Evolutionary conservation across 192 early-diverging fungal genomes (phyloP).

Genomic region (Dispira simplex): DNA sequence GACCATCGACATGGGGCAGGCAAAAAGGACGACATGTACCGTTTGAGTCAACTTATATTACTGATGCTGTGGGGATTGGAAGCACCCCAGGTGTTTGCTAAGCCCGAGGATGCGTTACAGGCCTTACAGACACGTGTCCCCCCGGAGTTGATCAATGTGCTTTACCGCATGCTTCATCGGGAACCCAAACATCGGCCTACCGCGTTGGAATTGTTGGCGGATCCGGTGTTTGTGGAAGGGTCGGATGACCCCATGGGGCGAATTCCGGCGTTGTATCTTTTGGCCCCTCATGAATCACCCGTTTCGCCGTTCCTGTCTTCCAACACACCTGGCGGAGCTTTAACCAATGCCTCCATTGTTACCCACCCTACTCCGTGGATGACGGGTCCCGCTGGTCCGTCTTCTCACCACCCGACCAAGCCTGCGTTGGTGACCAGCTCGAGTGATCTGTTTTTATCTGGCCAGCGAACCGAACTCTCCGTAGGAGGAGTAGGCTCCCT

Average conservation of each 20-base stretch:
- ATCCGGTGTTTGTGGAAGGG: conserved; percentile 48
- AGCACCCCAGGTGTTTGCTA: conserved; percentile 29
- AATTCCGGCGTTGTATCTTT: conserved; percentile 11
- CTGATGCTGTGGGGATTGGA: conserved; percentile 59
- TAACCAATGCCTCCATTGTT: conserved; percentile 17
- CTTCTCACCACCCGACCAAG: not conserved
- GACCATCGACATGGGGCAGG: conserved; percentile 4
- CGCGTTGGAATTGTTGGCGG: conserved; percentile 53
- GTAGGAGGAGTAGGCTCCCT: conserved; percentile 1
- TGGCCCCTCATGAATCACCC: conserved; percentile 22
- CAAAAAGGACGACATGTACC: conserved; percentile 61
- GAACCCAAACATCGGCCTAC: conserved; percentile 58
- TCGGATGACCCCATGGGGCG: conserved; percentile 4
- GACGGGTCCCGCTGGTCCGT: not conserved
- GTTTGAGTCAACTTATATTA: conserved; percentile 42
- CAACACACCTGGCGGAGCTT: too few species aligned
- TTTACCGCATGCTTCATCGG: conserved; percentile 40
- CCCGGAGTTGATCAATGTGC: conserved; percentile 25
- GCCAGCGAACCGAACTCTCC: conserved; percentile 12
- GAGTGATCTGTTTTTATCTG: too few species aligned
- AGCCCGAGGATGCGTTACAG: conserved; percentile 32
- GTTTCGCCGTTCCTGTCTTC: conserved; percentile 4
- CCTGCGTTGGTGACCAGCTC: too few species aligned
- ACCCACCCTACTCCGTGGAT: conserved; percentile 17
- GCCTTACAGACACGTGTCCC: conserved; percentile 32